These are phyloP conservation scores for Tetrahymena borealis DNA, from an alignment of 73 alveolate genomes.

Conservation along the genomic window DNA sequence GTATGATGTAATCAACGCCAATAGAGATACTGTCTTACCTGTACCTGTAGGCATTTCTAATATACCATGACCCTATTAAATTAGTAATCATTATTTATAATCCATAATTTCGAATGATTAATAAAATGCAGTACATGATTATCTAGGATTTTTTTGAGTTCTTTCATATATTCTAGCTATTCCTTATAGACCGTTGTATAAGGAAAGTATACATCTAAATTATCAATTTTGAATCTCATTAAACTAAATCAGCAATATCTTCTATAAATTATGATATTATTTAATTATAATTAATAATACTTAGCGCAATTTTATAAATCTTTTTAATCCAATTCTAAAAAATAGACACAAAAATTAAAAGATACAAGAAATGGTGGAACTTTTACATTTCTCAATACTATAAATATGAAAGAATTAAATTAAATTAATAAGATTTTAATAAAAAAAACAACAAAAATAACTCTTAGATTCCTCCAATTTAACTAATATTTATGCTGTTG, in stretches of 20 bases:
- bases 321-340: neutral
- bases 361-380: neutral
- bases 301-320: neutral
- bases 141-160: constrained; percentile 56
- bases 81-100: neutral
- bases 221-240: constrained; percentile 54
- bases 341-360: neutral
- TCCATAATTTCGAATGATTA: neutral
- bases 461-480: too few relatives aligned
- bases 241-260: neutral
- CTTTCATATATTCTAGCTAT: constrained; percentile 62
- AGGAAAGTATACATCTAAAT: constrained; percentile 57
- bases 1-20: constrained; percentile 56
- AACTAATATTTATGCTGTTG: too few relatives aligned
- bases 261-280: neutral
- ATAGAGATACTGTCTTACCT: constrained; percentile 76
- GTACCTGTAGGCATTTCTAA: constrained; percentile 90
- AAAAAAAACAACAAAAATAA: too few relatives aligned
- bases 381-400: too few relatives aligned
- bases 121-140: neutral
- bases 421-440: too few relatives aligned
- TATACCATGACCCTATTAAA: constrained; percentile 70
- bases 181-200: constrained; percentile 68
- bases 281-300: neutral
- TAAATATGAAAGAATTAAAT: too few relatives aligned